Conservation (phyloP, 805 yeast genomes). For the Blastobotrys peoriensis region DNA sequence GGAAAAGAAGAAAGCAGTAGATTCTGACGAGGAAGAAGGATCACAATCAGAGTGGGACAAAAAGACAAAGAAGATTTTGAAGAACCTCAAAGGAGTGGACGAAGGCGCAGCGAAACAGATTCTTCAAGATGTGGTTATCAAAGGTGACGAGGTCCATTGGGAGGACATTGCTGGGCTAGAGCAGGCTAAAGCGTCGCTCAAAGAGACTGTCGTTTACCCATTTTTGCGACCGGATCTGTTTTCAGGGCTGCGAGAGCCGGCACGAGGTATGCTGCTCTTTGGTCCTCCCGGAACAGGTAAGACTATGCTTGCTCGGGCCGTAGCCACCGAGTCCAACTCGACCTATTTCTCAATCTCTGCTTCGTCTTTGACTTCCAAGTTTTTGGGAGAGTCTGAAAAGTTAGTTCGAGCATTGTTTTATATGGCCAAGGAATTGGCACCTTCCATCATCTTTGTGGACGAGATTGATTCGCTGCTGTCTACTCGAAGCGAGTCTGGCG, state of each 20-base stretch:
- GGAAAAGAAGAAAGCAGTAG: neutral
- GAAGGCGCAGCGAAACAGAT: slow-evolving; percentile 74
- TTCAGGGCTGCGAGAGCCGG: slow-evolving; percentile 86
- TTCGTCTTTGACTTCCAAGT: slow-evolving; percentile 77
- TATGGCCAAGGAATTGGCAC: slow-evolving; percentile 78
- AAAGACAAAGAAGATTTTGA: slow-evolving; percentile 28
- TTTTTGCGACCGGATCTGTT: slow-evolving; percentile 90
- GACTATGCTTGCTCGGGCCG: slow-evolving; percentile 95
- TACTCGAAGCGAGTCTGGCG: slow-evolving; percentile 67
- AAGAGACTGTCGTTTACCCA: slow-evolving; percentile 95
- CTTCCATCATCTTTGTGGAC: slow-evolving; percentile 91
- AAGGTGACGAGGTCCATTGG: slow-evolving; percentile 91
- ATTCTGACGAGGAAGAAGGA: slow-evolving; percentile 13
- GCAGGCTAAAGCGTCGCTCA: slow-evolving; percentile 78
- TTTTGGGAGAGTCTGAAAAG: slow-evolving; percentile 88
- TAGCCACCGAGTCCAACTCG: slow-evolving; percentile 89
- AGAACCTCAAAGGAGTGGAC: slow-evolving; percentile 60
- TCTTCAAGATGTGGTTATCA: slow-evolving; percentile 77
- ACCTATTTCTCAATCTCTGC: slow-evolving; percentile 91
- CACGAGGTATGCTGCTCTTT: slow-evolving; percentile 89
- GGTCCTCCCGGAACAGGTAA: slow-evolving; percentile 99
- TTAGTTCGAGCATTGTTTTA: slow-evolving; percentile 82
- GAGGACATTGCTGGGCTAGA: slow-evolving; percentile 91
- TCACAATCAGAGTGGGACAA: slow-evolving; percentile 29
- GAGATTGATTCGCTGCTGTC: slow-evolving; percentile 90